Base-by-base conservation (phyloP, 345 rosid genomes). In the Euclidium syriacum region DNA sequence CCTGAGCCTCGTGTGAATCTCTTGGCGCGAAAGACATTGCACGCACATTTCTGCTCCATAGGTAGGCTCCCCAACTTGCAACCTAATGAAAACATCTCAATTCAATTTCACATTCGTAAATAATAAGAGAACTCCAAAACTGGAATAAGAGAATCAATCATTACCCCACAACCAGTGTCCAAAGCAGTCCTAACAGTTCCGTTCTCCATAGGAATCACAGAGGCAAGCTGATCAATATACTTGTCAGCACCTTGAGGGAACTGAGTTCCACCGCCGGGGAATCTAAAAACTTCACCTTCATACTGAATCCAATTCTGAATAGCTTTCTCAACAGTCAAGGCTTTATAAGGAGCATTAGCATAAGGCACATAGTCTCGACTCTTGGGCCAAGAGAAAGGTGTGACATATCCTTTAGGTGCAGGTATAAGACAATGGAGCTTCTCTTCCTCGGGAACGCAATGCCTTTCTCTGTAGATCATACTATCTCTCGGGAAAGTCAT, bases 111-210 rank as follows among this genome's bases (percentile, higher is more conserved):
- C 60, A 3, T 17, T 48, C n/a, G 4, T 14, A 71, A 35, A 2
- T n/a, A 50, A 4, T 9, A 17, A n/a, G 32, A 44, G 25, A 35
- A n/a, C 27, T 24, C n/a, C 24, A 36, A 56, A 35, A 9, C 4
- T n/a, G 6, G 23, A 12, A 33, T 10, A 65, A 65, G 25, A 53
- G 22, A 14, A 32, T 14, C 49, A 10, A 48, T 2, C 9, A 81
- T 58, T 82, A 94, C 99, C 95, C 99, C 99, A 73, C 99, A 95
- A 52, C 99, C 99, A 42, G 99, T 90, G 70, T 90, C 99, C 65
- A 90, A 78, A 2, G 96, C 95, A 15, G 99, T 90, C 76, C 99
- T 88, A 78, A 88, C 95, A 4, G 95, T 86, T 57, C 99, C 99
- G 44, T 90, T 87, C 24, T 64, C 74, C 60, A 95, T 84, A 0